Percentiles rank a stretch among this genome's conserved stretches.
phyloP scores from a whole-genome alignment of 2,329 filamentous ascomycete genomes.

The Capronia epimyces region DNA sequence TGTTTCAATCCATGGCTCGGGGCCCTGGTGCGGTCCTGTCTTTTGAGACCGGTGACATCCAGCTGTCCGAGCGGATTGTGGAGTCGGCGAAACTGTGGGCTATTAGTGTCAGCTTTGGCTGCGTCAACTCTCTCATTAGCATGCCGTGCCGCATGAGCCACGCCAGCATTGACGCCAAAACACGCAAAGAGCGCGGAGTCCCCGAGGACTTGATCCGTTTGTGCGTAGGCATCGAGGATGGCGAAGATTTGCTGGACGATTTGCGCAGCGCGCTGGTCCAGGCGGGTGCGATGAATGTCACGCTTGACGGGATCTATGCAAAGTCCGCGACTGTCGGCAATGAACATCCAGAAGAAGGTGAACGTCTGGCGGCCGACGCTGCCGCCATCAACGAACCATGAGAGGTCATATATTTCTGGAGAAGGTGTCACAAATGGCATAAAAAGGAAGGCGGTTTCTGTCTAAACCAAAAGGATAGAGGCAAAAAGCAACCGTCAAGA shows the following conservation, averaged over 20 bases:
- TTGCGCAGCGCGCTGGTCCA: constrained; percentile 84
- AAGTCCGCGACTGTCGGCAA: constrained; percentile 24
- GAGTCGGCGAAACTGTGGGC: constrained; percentile 88
- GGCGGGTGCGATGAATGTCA: constrained; percentile 85
- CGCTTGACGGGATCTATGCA: constrained; percentile 74
- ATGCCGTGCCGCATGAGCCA: constrained; percentile 99
- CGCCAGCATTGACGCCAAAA: constrained; percentile 95
- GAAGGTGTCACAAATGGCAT: neutral
- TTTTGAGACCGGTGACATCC: constrained; percentile 87
- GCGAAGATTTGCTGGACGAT: constrained; percentile 86
- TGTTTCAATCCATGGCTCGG: constrained; percentile 92
- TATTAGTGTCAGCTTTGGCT: constrained; percentile 95
- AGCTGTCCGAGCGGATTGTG: constrained; percentile 83
- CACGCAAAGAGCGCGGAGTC: constrained; percentile 78
- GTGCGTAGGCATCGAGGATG: constrained; percentile 94
- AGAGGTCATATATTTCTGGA: neutral
- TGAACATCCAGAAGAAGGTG: constrained; percentile 22
- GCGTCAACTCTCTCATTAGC: constrained; percentile 96
- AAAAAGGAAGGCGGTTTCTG: too few species aligned
- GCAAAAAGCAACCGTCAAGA: too few species aligned
- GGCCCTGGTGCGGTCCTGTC: constrained; percentile 90
- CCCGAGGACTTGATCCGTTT: constrained; percentile 94
- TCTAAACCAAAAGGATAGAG: too few species aligned
- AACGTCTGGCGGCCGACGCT: constrained; percentile 23
- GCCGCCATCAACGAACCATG: constrained; percentile 26